Evolutionary conservation across 768 basidiomycete species (phyloP).

Genomic region (Phanerodontia chrysosporium): DNA sequence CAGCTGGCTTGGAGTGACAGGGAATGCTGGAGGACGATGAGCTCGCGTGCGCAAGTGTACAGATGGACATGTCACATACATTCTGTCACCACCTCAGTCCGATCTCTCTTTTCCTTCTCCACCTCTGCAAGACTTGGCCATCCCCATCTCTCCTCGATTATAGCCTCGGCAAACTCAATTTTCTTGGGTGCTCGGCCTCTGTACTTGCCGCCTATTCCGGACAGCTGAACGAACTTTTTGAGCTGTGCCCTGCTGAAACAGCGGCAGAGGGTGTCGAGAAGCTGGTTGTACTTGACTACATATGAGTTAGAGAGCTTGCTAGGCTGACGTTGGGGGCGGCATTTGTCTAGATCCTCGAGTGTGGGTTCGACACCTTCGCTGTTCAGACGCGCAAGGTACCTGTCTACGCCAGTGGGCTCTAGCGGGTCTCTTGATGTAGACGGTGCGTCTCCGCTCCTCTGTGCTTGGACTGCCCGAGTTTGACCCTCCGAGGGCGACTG

Average conservation of each 20-base stretch:
- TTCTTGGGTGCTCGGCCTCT: constrained; percentile 17
- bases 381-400: constrained; percentile 52
- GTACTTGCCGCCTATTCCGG: constrained; percentile 31
- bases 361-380: constrained; percentile 43
- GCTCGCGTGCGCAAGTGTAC: background rate
- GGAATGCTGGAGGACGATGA: constrained; percentile 39
- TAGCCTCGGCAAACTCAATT: constrained; percentile 26
- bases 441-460: background rate
- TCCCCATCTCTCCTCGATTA: constrained; percentile 64
- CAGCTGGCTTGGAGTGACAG: constrained; percentile 53
- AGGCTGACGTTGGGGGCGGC: constrained; percentile 40
- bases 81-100: constrained; percentile 42
- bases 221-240: constrained; percentile 45
- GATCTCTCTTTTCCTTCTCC: constrained; percentile 44
- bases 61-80: constrained; percentile 33
- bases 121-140: constrained; percentile 61
- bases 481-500: background rate
- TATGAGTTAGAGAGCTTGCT: constrained; percentile 42
- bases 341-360: constrained; percentile 58
- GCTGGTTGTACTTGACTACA: constrained; percentile 45
- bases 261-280: constrained; percentile 49
- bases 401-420: constrained; percentile 32
- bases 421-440: background rate
- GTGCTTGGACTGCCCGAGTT: background rate
- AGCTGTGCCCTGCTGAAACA: constrained; percentile 67